Base-by-base conservation (phyloP, 73 alveolate genomes). In the Paramecium caudatum region DNA sequence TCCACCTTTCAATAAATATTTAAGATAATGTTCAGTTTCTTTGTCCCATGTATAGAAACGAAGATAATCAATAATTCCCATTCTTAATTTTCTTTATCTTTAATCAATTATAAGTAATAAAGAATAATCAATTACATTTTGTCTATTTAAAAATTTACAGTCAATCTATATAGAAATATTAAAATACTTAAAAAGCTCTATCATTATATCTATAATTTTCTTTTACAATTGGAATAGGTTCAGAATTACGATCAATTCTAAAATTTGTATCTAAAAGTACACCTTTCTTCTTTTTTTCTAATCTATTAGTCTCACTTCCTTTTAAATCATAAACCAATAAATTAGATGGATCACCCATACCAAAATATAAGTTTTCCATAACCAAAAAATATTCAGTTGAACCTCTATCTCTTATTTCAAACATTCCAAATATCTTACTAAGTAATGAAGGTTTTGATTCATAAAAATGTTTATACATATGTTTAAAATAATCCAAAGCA, bases 401-500 rank as follows among this genome's bases (percentile, higher is more conserved):
- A 5, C 91, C 91, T 41, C 55, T 78, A 17, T 65, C 69, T 27
- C 81, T 43, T 9, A 86, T 48, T 46, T 62, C 84, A 19, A 86
- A 86, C 68, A 86, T 55, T 25, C 93, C 93, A 86, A 37, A 86
- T n/a, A 86, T 86, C 43, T 86, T 86, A 17, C 86, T 37, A 10
- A 86, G 34, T 32, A 86, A 16, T 17, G 90, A 63, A 39, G 88
- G 88, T 45, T 74, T 74, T 1, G 43, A 27, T 41, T 74, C 88
- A 45, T 41, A 41, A 10, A 47, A 45, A 9, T 86, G 82, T 13
- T 81, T 37, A 4, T 70, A 46, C 93, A 86, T 86, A 43, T 86
- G 93, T 33, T 86, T 78, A n/a, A 86, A 86, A n/a, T 86, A 86
- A 13, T 86, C 63, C 3, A 86, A 36, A 63, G 93, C 93, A 86